Percentiles rank a stretch among this genome's conserved stretches.
Evolutionary conservation across 371 early-diverging fungal species (phyloP).

Genomic region (Mortierella polycephala): DNA sequence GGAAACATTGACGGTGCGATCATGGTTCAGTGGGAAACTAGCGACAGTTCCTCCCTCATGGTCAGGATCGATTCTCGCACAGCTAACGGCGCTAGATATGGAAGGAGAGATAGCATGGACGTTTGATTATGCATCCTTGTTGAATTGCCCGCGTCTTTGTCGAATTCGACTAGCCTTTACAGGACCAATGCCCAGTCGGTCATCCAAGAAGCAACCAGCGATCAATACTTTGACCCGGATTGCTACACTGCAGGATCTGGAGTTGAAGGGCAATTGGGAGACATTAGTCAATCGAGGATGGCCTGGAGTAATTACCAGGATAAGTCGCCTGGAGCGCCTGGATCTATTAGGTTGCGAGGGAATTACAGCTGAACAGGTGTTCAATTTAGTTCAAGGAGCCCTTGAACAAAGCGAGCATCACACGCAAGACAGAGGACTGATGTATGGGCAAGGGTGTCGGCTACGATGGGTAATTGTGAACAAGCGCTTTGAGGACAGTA

Average conservation of each 20-base stretch:
- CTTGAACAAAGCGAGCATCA: slow-evolving; percentile 9
- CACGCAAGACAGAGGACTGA: not conserved
- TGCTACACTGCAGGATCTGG: slow-evolving; percentile 28
- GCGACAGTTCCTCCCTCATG: slow-evolving; percentile 25
- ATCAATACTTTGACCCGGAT: slow-evolving; percentile 17
- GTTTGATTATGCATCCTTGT: slow-evolving; percentile 41
- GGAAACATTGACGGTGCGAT: slow-evolving; percentile 26
- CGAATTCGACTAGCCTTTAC: slow-evolving; percentile 42
- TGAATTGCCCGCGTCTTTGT: slow-evolving; percentile 28
- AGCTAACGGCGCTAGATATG: slow-evolving; percentile 28
- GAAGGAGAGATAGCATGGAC: slow-evolving; percentile 52
- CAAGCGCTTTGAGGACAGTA: slow-evolving; percentile 34
- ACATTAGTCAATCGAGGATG: slow-evolving; percentile 37
- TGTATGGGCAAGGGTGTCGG: slow-evolving; percentile 14
- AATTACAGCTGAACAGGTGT: slow-evolving; percentile 39
- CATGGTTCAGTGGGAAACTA: slow-evolving; percentile 48
- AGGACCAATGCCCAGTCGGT: slow-evolving; percentile 47
- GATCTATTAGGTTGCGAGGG: slow-evolving; percentile 39
- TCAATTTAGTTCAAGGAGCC: slow-evolving; percentile 15
- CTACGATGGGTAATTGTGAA: slow-evolving; percentile 46
- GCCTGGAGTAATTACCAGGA: slow-evolving; percentile 25
- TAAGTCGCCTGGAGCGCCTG: slow-evolving; percentile 33
- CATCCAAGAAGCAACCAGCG: slow-evolving; percentile 36
- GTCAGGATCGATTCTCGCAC: slow-evolving; percentile 19
- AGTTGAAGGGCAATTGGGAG: slow-evolving; percentile 48